A percentile compares a stretch with the other conserved stretches of the same genome.
These are phyloP conservation scores for Naegleria gruberi DNA, from an alignment of 208 protist genomes.

Conservation along the genomic window DNA sequence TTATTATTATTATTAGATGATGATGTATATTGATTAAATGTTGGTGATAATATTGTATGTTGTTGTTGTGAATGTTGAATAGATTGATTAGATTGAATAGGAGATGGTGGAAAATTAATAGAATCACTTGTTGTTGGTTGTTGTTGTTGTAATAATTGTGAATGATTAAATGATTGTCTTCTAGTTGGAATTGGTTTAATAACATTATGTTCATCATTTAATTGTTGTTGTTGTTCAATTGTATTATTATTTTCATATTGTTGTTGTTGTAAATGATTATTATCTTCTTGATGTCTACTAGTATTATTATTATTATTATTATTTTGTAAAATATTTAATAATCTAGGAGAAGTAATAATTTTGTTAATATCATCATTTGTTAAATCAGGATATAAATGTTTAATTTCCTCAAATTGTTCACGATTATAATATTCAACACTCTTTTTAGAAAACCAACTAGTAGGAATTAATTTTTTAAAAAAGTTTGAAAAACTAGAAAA, in stretches of 20 bases:
- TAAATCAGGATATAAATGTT: background rate
- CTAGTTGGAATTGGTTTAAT: background rate
- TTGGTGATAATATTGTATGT: too few species aligned
- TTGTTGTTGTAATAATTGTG: background rate
- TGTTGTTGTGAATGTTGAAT: background rate
- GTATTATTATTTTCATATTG: background rate
- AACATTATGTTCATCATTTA: too few species aligned
- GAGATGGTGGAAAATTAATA: background rate
- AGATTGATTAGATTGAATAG: background rate
- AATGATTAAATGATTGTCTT: background rate
- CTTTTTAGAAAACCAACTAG: background rate
- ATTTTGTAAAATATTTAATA: background rate
- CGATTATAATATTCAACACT: background rate
- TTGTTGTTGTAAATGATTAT: background rate
- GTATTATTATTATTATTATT: background rate
- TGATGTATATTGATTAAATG: too few species aligned
- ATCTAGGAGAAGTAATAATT: background rate
- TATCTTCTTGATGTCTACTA: background rate
- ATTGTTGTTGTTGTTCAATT: background rate
- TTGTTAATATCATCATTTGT: background rate
- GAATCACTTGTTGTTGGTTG: background rate
- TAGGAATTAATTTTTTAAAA: background rate
- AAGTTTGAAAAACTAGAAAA: background rate
- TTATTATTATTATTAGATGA: too few species aligned
- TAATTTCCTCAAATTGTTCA: background rate